These are phyloP conservation scores for Cladosporium sp. DNA, from an alignment of 2,329 filamentous ascomycete species.

Conservation along the genomic window DNA sequence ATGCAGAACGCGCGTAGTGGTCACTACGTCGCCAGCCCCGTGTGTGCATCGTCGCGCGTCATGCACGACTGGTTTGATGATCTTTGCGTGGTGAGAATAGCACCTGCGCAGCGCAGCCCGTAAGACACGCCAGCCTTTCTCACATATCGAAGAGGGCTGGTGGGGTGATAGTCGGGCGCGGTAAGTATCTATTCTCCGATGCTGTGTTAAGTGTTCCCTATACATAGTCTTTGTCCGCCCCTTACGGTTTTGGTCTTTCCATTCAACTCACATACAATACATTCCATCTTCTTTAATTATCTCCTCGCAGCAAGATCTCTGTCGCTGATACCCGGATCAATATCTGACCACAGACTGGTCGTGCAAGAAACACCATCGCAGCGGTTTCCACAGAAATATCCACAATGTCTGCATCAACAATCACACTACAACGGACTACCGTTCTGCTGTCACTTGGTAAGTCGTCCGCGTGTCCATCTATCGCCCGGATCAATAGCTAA, in stretches of 20 bases:
- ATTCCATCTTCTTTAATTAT: background rate
- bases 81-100: constrained; percentile 17
- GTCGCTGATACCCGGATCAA: background rate
- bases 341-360: background rate
- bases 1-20: constrained; percentile 13
- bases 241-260: background rate
- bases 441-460: constrained; percentile 14
- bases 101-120: constrained; percentile 4
- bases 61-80: constrained; percentile 17
- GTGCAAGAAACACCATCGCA: background rate
- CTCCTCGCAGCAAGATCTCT: background rate
- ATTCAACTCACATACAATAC: background rate
- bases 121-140: constrained; percentile 20
- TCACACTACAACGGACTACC: constrained; percentile 15
- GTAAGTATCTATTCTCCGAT: constrained; percentile 14
- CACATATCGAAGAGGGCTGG: constrained; percentile 9
- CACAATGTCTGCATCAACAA: background rate
- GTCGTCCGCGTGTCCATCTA: background rate
- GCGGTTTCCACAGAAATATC: background rate
- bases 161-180: constrained; percentile 7
- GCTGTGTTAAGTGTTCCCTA: background rate
- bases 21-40: constrained; percentile 11
- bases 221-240: constrained; percentile 5
- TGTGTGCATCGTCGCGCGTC: constrained; percentile 9
- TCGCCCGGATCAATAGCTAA: background rate